Conservation (phyloP, 164 flowering plant genomes). For the Nymphaea thermarum region DNA sequence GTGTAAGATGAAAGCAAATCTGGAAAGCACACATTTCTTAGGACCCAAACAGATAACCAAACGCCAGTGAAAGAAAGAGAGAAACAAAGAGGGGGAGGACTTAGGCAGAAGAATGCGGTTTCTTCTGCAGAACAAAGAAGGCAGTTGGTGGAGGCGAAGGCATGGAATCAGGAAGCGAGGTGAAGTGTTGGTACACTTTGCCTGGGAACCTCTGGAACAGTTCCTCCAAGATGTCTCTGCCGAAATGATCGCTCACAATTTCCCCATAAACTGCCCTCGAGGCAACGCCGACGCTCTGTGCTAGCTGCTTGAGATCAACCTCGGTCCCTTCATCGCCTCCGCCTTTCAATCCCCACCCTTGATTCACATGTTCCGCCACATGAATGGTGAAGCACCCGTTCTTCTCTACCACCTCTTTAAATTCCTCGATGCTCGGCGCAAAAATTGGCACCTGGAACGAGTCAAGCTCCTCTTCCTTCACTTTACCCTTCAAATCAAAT, state of each 20-base stretch:
- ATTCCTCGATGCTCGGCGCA: slow-evolving; percentile 2
- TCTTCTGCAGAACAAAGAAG: no score
- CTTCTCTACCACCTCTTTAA: slow-evolving; percentile 1
- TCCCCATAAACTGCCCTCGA: slow-evolving; percentile 3
- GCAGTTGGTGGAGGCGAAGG: no score
- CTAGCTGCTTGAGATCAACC: background rate
- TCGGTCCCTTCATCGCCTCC: background rate
- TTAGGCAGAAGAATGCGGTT: no score
- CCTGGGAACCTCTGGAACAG: slow-evolving; percentile 9
- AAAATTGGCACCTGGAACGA: slow-evolving; percentile 16
- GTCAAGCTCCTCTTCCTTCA: slow-evolving; percentile 12
- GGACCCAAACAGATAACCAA: no score
- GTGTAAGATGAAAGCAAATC: no score
- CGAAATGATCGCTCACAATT: slow-evolving; percentile 30
- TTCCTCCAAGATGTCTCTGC: slow-evolving; percentile 25
- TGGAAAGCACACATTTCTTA: no score
- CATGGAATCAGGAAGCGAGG: no score
- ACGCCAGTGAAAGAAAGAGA: no score
- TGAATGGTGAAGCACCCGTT: slow-evolving; percentile 6
- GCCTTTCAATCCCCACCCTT: background rate
- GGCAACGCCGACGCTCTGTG: background rate
- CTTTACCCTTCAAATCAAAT: slow-evolving; percentile 7
- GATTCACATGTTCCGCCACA: background rate
- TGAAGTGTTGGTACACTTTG: no score
- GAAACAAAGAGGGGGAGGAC: no score